Percentiles rank a stretch among this genome's conserved stretches.
Conservation (phyloP, 139 green algal genomes). For the Chlamydomonas incerta region DNA sequence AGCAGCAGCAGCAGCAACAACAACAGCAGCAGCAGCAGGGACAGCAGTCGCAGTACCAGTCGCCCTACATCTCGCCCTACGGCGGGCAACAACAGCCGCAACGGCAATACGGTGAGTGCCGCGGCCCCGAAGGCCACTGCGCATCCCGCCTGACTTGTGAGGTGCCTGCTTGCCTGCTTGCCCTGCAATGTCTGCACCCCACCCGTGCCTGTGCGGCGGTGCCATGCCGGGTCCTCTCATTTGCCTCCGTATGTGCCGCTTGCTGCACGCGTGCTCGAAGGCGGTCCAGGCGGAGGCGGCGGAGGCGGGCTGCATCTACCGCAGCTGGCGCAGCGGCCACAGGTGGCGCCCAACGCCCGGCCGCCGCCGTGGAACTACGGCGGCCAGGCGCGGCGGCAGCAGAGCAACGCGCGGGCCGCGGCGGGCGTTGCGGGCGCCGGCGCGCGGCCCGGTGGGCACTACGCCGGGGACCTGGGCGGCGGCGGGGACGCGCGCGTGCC, state of each 20-base stretch:
- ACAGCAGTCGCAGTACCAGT: background rate
- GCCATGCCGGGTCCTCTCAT: background rate
- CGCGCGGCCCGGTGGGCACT: background rate
- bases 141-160: too few relatives aligned
- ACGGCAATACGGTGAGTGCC: background rate
- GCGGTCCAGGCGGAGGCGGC: background rate
- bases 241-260: background rate
- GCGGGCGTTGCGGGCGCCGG: background rate
- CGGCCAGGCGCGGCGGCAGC: background rate
- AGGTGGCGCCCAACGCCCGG: background rate
- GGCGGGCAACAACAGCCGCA: background rate
- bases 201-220: too few relatives aligned
- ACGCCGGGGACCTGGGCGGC: background rate
- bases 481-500: background rate
- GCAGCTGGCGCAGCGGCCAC: background rate
- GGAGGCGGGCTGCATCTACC: constrained; percentile 18
- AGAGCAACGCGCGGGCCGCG: background rate
- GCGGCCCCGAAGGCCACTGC: too few relatives aligned
- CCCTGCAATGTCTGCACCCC: background rate
- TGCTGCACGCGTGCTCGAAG: background rate
- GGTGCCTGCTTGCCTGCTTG: background rate
- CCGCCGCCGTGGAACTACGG: constrained; percentile 44
- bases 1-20: background rate
- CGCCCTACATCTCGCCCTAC: constrained; percentile 30
- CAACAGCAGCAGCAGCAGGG: background rate